Conservation (phyloP, 352 stramenopile genomes). For the Phytopythium delawarense region DNA sequence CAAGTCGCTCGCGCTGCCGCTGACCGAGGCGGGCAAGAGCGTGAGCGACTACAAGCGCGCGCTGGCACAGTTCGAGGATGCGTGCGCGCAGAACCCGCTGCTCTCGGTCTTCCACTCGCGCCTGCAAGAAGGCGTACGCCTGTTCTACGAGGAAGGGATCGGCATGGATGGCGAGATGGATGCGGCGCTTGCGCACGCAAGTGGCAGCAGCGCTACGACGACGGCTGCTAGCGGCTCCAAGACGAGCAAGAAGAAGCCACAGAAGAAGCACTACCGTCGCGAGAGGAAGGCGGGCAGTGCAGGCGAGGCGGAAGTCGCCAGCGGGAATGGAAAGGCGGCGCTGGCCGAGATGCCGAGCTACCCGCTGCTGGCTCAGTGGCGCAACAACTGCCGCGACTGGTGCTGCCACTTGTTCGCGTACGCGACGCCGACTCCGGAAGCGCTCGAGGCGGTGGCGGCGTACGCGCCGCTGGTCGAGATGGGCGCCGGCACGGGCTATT, state of each 20-base stretch:
- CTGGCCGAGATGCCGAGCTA: conserved; percentile 57
- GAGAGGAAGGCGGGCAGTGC: conserved; percentile 24
- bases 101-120: conserved; percentile 57
- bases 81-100: conserved; percentile 36
- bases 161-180: conserved; percentile 83
- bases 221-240: conserved; percentile 18
- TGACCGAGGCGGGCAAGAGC: conserved; percentile 18
- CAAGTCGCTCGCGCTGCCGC: conserved; percentile 38
- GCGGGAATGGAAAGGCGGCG: conserved; percentile 5
- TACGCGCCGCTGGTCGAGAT: conserved; percentile 82
- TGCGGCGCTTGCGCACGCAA: conserved; percentile 43
- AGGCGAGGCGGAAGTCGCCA: neutral
- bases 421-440: conserved; percentile 54
- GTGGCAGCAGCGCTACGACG: conserved; percentile 10
- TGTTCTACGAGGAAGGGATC: conserved; percentile 78
- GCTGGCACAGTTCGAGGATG: conserved; percentile 12
- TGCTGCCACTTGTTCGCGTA: conserved; percentile 72
- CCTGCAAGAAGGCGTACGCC: conserved; percentile 56
- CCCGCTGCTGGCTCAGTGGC: conserved; percentile 63
- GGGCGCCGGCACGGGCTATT: conserved; percentile 89
- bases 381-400: conserved; percentile 76
- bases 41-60: conserved; percentile 8
- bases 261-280: conserved; percentile 60
- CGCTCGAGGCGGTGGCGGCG: conserved; percentile 42
- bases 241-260: conserved; percentile 53